phyloP scores from a whole-genome alignment of 2,329 filamentous ascomycete genomes.

The Aspergillus unguis region DNA sequence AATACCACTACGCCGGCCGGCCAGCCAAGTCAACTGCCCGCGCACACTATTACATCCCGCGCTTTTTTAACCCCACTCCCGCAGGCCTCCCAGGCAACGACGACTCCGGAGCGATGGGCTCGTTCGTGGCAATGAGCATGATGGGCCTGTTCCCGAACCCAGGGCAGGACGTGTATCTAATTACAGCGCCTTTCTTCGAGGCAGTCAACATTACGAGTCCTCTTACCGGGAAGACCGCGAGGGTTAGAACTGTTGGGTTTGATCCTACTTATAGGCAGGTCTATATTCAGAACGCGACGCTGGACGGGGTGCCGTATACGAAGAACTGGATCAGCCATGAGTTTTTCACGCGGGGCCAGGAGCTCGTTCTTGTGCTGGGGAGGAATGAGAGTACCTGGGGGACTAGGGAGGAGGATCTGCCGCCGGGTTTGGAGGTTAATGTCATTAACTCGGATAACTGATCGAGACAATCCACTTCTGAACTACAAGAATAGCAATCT shows the following conservation, averaged over 20 bases:
- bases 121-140: conserved; percentile 64
- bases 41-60: conserved; percentile 62
- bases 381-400: conserved; percentile 64
- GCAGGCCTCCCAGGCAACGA: conserved; percentile 65
- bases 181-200: conserved; percentile 64
- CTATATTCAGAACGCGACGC: conserved; percentile 64
- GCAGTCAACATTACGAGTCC: conserved; percentile 57
- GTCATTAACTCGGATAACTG: no score
- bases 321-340: conserved; percentile 66
- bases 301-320: conserved; percentile 59
- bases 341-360: conserved; percentile 64
- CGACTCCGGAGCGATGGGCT: conserved; percentile 67
- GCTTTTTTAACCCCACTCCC: conserved; percentile 55
- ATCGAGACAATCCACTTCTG: not conserved
- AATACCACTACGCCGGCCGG: conserved; percentile 67
- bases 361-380: conserved; percentile 62
- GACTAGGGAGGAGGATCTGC: conserved; percentile 56
- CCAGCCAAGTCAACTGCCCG: conserved; percentile 52
- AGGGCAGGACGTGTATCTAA: conserved; percentile 66
- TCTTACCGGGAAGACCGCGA: conserved; percentile 58
- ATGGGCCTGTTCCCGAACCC: conserved; percentile 67
- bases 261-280: conserved; percentile 56
- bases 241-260: conserved; percentile 57
- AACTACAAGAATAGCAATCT: not conserved
- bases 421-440: conserved; percentile 50